A percentile compares a stretch with the other conserved stretches of the same genome.
Conservation (phyloP, 768 basidiomycete species). For the Pleurotus pulmonarius region DNA sequence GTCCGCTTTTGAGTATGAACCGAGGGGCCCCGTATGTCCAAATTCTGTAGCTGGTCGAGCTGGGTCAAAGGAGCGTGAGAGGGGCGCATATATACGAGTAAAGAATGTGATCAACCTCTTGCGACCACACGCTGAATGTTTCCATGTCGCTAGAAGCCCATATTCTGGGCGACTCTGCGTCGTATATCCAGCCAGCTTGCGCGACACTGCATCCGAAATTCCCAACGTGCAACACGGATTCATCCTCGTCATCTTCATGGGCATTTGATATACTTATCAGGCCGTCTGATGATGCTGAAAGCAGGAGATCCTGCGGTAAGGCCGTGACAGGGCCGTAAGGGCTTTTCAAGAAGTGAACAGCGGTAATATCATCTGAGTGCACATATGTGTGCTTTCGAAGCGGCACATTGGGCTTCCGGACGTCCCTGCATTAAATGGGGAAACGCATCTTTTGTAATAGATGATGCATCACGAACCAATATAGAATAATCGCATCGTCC, state of each 20-base stretch:
- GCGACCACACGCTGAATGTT: conserved; percentile 82
- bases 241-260: conserved; percentile 82
- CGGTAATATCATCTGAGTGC: conserved; percentile 91
- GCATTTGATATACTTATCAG: conserved; percentile 69
- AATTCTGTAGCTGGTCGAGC: conserved; percentile 54
- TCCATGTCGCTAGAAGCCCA: conserved; percentile 97
- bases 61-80: conserved; percentile 19
- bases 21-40: conserved; percentile 65
- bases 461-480: conserved; percentile 54
- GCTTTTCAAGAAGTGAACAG: conserved; percentile 53
- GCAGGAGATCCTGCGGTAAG: conserved; percentile 33
- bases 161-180: conserved; percentile 33
- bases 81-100: neutral
- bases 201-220: conserved; percentile 84
- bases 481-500: conserved; percentile 80
- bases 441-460: no score
- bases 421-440: conserved; percentile 56
- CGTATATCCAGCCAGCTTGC: conserved; percentile 65
- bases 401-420: conserved; percentile 68
- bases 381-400: conserved; percentile 78
- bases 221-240: conserved; percentile 75
- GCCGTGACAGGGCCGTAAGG: conserved; percentile 15
- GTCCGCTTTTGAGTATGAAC: conserved; percentile 51
- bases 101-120: conserved; percentile 43
- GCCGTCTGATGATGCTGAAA: conserved; percentile 87